Evolutionary conservation across 805 yeast genomes (phyloP), one percentile per base, ranked within the genome.

Genomic region (Starmerella potacharoeniae): DNA sequence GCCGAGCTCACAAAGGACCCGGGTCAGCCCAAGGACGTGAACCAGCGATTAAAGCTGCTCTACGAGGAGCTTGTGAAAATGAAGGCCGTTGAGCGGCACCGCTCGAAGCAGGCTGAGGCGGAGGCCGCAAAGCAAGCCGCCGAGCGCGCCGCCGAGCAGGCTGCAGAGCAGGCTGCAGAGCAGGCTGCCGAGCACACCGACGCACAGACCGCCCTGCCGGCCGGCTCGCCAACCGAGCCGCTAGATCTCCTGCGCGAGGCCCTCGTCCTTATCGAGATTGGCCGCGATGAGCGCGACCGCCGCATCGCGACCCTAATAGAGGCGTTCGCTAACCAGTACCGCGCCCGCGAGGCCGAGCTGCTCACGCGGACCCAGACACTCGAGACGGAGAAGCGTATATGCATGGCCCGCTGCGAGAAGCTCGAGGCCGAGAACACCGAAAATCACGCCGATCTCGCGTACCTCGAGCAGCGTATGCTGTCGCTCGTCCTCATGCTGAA

Each of bases 401-500:
- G 53, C 13, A 37, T 55, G 11, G 56, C 60, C 4, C 52, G 58
- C 13, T 54, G 60, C 41, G 61, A 58, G 39, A 54, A 54, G 40
- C 48, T 54, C 11, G 56, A 51, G 37, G 16, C 31, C 11, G 58
- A 56, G 28, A 52, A 46, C 28, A 6, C 50, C 6, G 52, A 37
- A 13, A 46, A 45, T 4, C 50, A 35, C 31, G 34, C 44, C 10
- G 59, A 56, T 16, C 44, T 58, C 16, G 46, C 44, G 10, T 54
- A 51, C 43, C 50, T 58, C 9, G 61, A 58, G 47, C 57, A 58
- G 50, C 59, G 59, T 29, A 52, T 55, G 39, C 46, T 56, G 16
- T 56, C 59, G 29, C 53, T 58, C 14, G 61, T 56, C 31, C 43
- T 58, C 6, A 51, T 56, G 57, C 54, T 58, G 43, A 58, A 58